Evolutionary conservation across 1,139 yeast species (phyloP), one percentile per base, ranked within the genome.

Genomic region (Schwanniomyces etchellsii): DNA sequence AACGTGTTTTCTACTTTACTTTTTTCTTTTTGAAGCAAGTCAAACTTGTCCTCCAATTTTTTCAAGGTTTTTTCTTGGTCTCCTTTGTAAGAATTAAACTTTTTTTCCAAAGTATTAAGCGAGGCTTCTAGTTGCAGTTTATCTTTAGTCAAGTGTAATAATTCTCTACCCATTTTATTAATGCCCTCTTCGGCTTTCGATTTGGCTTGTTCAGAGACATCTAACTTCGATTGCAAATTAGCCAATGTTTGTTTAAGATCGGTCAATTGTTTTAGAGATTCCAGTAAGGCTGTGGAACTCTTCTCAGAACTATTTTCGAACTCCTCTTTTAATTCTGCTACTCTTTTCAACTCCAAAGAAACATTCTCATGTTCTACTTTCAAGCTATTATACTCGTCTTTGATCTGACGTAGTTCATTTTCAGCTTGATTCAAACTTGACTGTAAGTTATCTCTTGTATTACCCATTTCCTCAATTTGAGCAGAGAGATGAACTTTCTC

Each of bases 151-250:
- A 86, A 58, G 26, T 72, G 73, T 50, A 86, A 74, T 23, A 89
- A 60, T 40, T 88, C 96, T 27, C 91, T 66, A 36, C 81, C 82
- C 95, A 89, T 85, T 44, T 86, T 86, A 50, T 86, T 89, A 34
- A 89, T 81, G 4, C 95, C 96, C 38, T 77, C 80, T 45, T 89
- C 96, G 1, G 91, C 84, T 39, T 76, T 81, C 16, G 69, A 66
- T 44, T 81, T 83, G 6, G 73, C 75, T 20, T 43, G 52, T 35
- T 64, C 67, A 1, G 56, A 42, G 2, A 45, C 35, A 3, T 49
- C 50, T 14, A 64, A 45, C 33, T 57, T 60, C 5, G 34, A 34
- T 33, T 58, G 59, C 17, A 64, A 38, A 3, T 38, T 38, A 28
- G 50, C 56, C 5, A 52, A 32, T 0, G 49, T 40, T 9, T 59